Conservation (phyloP, 306 rosid genomes). For the Urtica urens region DNA sequence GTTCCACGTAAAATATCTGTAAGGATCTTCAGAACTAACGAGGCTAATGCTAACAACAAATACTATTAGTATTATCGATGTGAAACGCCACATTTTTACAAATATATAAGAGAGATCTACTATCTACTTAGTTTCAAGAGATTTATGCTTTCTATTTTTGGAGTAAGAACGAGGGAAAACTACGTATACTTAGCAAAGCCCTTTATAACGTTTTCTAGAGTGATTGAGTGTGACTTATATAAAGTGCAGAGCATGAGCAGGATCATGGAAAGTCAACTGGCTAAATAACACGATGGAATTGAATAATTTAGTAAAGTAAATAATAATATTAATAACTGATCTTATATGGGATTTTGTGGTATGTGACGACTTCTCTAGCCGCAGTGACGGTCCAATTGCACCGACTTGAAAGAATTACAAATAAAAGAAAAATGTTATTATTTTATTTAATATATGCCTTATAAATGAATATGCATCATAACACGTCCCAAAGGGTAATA, state of each 20-base stretch:
- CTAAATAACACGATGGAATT: slow-evolving; percentile 2
- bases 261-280: neutral
- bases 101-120: too few species aligned
- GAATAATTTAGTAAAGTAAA: neutral
- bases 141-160: too few species aligned
- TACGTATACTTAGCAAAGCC: too few species aligned
- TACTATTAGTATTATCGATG: slow-evolving; percentile 7
- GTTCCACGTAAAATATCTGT: slow-evolving; percentile 63
- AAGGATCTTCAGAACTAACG: slow-evolving; percentile 43
- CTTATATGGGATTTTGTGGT: neutral
- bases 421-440: neutral
- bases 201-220: too few species aligned
- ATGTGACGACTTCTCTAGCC: neutral
- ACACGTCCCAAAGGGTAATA: neutral
- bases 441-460: neutral
- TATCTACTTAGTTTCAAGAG: too few species aligned
- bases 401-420: neutral
- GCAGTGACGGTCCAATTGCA: neutral
- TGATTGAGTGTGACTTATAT: neutral
- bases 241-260: neutral
- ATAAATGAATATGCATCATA: neutral
- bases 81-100: slow-evolving; percentile 17
- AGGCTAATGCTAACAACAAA: slow-evolving; percentile 8
- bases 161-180: neutral
- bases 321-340: neutral